These are phyloP conservation scores for Phialocephala sp. DNA, from an alignment of 2,329 filamentous ascomycete genomes.

Conservation along the genomic window DNA sequence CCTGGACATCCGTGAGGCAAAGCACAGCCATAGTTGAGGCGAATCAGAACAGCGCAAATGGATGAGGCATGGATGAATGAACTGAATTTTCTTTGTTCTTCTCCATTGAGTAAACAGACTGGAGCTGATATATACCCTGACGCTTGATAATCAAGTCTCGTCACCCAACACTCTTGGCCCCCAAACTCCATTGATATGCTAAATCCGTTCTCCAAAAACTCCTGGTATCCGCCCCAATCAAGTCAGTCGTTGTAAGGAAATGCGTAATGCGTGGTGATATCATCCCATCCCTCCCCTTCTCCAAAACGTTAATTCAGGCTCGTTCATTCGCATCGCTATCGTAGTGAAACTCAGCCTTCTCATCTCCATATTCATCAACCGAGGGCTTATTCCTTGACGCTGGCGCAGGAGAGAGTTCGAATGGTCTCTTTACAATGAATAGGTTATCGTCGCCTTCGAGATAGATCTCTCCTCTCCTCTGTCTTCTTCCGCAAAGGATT, in stretches of 20 bases:
- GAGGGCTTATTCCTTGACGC: constrained; percentile 14
- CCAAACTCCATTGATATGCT: not conserved
- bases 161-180: not conserved
- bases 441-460: constrained; percentile 33
- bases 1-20: no score
- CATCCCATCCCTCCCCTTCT: not conserved
- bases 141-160: not conserved
- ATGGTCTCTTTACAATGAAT: constrained; percentile 31
- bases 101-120: not conserved
- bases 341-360: constrained; percentile 25
- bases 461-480: constrained; percentile 30
- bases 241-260: not conserved
- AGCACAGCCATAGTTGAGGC: no score
- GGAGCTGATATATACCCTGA: not conserved
- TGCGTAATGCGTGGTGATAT: not conserved
- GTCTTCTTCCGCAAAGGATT: constrained; percentile 1
- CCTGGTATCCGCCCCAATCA: constrained; percentile 3
- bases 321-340: constrained; percentile 30
- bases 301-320: constrained; percentile 13
- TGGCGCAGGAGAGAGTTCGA: constrained; percentile 25
- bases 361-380: constrained; percentile 13
- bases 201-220: not conserved
- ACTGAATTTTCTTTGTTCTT: not conserved
- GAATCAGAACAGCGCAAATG: not conserved
- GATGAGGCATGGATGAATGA: not conserved